Evolutionary conservation across 345 rosid genomes (phyloP), one percentile per base, ranked within the genome.

Genomic region (Gossypioides kirkii): DNA sequence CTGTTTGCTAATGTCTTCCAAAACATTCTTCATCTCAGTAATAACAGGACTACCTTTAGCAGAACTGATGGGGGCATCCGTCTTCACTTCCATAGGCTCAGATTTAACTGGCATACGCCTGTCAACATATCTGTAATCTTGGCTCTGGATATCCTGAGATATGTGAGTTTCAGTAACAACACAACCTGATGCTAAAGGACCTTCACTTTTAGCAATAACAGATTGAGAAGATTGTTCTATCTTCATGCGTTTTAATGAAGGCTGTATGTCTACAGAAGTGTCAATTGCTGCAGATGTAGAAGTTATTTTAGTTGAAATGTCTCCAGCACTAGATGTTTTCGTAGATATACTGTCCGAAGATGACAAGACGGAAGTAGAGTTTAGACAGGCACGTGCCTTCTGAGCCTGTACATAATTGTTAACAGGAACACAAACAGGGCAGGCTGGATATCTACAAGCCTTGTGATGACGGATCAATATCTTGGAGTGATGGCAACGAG

Each of bases 401-500:
- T 75, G 73, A 45, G 82, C 82, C 80, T 82, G 90, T 46, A 86
- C 36, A 83, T 79, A 90, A 41, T 78, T 76, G 77, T 82, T 95
- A 6, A 89, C 98, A 56, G 93, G 93, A 81, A 91, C 79, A 81
- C 99, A 95, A 78, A 95, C 96, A 46, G 96, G 97, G 86, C 99
- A 95, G 67, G 82, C 64, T 11, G 76, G 56, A 74, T 89, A 88
- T 79, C 70, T 78, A 84, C 99, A 95, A 50, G 73, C 82, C 82
- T 73, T 91, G 71, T 81, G 80, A 81, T 95, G 99, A 65, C 65
- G 76, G 72, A 91, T 73, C 87, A 95, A 79, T 73, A 74, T 76
- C 82, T 83, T 92, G 41, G 98, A 85, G 70, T 74, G 91, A 79
- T 77, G 83, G 78, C 99, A 95, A 17, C 98, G 94, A 52, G 93